Evolutionary conservation across 176 grass and related monocot genomes (phyloP), one percentile per base, ranked within the genome.

Genomic region (Tillandsia leiboldiana): DNA sequence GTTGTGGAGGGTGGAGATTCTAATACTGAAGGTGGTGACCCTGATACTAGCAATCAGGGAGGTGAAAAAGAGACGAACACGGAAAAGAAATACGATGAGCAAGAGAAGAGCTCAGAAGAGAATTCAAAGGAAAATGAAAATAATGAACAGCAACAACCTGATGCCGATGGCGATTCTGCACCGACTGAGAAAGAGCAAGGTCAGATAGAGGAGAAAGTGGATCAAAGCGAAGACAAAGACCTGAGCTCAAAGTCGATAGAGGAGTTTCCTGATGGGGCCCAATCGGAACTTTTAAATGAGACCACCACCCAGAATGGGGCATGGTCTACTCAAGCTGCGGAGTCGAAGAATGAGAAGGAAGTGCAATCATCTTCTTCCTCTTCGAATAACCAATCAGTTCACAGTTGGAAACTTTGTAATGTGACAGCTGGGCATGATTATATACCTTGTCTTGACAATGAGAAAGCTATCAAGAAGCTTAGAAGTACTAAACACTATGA

Each of bases 361-460:
- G 66, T 76, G 11, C 87, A 78, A 82, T 74, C 48, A 10, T 79
- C 75, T 54, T 76, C 84, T 28, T 80, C 77, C 17, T 78, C 87
- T 66, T 72, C 61, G 51, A 78, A 52, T 57, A 75, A 85, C 54
- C 65, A 71, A 9, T 48, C 67, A 29, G 81, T 72, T 67, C 86
- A 85, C 84, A 86, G 24, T 74, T 99, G 95, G 95, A 99, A 90
- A 26, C 64, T 99, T 70, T 99, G 95, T 64, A 87, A 80, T 79
- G 88, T 23, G 75, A 78, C 53, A 51, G 74, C 82, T 10, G 69
- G 63, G 2, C 66, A 80, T 49, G 95, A 99, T 86, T 99, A 94
- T 75, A 91, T 99, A 57, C 95, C 95, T 86, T 99, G 95, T 77
- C 90, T 99, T 65, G 95, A 99, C 70, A 94, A 99, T 51, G 82